A percentile compares a stretch with the other conserved stretches of the same genome.
Conservation (phyloP, 2,329 filamentous ascomycete genomes). For the Dothideomycetidae sp. region DNA sequence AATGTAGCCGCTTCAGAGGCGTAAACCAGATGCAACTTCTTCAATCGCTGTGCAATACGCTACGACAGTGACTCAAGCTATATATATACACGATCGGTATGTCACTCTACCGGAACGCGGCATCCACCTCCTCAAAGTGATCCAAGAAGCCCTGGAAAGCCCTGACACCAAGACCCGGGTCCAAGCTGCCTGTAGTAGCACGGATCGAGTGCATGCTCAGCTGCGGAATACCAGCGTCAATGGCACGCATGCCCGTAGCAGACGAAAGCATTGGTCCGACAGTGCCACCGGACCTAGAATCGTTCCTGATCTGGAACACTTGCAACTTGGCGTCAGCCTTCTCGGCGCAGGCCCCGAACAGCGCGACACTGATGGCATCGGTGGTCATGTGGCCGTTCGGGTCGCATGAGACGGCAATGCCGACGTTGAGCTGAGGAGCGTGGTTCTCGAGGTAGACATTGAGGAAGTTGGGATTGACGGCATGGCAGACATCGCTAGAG, state of each 20-base stretch:
- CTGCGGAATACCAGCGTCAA: constrained; percentile 83
- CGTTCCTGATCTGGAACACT: constrained; percentile 89
- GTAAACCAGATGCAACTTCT: no score
- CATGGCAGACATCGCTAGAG: constrained; percentile 85
- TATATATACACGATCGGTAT: no score
- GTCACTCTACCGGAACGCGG: constrained; percentile 54
- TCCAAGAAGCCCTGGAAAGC: constrained; percentile 85
- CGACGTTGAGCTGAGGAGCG: constrained; percentile 75
- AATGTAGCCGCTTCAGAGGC: no score
- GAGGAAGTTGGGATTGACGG: constrained; percentile 88
- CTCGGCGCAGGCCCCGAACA: constrained; percentile 66
- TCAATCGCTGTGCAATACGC: no score
- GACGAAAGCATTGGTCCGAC: constrained; percentile 84
- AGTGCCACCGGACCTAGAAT: constrained; percentile 76
- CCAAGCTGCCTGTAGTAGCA: constrained; percentile 71
- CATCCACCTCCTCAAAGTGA: constrained; percentile 70
- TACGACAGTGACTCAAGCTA: no score
- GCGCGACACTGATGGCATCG: constrained; percentile 68
- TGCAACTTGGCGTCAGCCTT: constrained; percentile 60
- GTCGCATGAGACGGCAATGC: constrained; percentile 66
- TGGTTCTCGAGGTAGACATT: constrained; percentile 72
- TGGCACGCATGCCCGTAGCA: constrained; percentile 64
- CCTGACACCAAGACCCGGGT: constrained; percentile 77
- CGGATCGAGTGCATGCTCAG: constrained; percentile 88
- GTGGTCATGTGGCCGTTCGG: constrained; percentile 95